phyloP scores from a whole-genome alignment of 257 asterid genomes.

The Ballota nigra region DNA sequence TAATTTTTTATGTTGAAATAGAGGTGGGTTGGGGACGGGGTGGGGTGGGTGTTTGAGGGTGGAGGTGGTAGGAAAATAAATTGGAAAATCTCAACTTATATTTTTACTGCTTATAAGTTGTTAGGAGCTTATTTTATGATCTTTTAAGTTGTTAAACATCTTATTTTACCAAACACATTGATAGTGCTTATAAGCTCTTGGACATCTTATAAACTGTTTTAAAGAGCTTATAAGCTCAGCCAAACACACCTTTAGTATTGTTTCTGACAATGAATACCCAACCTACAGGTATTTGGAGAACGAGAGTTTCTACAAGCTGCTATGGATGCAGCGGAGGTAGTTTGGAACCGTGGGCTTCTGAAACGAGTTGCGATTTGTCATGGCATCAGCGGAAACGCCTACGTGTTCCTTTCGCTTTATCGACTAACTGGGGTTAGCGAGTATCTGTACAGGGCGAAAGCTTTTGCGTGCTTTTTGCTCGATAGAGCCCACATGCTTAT shows the following conservation, averaged over 20 bases:
- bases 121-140: too few relatives aligned
- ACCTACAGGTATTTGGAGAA: constrained; percentile 55
- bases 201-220: too few relatives aligned
- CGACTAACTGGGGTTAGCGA: constrained; percentile 60
- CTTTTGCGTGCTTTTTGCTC: constrained; percentile 69
- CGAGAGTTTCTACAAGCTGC: constrained; percentile 61
- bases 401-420: constrained; percentile 63
- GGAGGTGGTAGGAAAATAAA: too few relatives aligned
- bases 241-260: not conserved
- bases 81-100: too few relatives aligned
- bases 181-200: too few relatives aligned
- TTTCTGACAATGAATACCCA: not conserved
- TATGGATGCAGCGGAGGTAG: constrained; percentile 76
- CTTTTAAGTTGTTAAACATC: too few relatives aligned
- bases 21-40: too few relatives aligned
- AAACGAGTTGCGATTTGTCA: constrained; percentile 77
- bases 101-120: too few relatives aligned
- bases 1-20: too few relatives aligned
- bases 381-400: constrained; percentile 79
- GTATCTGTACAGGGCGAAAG: constrained; percentile 70
- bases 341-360: constrained; percentile 78
- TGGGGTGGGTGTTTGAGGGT: too few relatives aligned
- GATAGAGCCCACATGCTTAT: constrained; percentile 65
- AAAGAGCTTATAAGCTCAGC: too few relatives aligned
- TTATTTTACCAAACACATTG: too few relatives aligned